Evolutionary conservation across 306 rosid species (phyloP).

Genomic region (Trifolium repens): DNA sequence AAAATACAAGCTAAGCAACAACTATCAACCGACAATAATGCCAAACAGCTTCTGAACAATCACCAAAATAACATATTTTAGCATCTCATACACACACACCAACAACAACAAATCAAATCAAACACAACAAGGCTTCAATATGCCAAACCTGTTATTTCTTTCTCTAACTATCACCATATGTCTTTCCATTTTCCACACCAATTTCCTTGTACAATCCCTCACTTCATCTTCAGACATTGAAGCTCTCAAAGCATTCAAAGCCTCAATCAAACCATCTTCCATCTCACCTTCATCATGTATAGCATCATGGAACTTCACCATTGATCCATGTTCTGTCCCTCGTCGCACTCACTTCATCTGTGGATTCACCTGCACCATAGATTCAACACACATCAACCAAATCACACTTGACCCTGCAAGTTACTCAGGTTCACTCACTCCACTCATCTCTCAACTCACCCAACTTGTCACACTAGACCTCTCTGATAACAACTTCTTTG

Average conservation of each 20-base stretch:
- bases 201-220: conserved; percentile 39
- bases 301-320: conserved; percentile 87
- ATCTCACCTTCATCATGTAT: conserved; percentile 74
- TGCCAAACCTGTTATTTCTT: conserved; percentile 32
- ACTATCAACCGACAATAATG: conserved; percentile 13
- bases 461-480: conserved; percentile 66
- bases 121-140: conserved; percentile 1
- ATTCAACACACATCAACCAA: conserved; percentile 67
- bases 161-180: conserved; percentile 12
- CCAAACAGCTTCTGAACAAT: neutral
- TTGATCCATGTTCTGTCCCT: conserved; percentile 76
- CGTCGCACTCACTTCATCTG: conserved; percentile 79
- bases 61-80: neutral
- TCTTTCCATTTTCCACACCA: conserved; percentile 26
- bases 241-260: conserved; percentile 82
- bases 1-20: neutral
- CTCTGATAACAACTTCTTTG: conserved; percentile 73
- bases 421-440: conserved; percentile 76
- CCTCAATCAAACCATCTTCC: conserved; percentile 72
- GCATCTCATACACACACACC: neutral
- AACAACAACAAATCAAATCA: neutral
- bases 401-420: conserved; percentile 89
- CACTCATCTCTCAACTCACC: conserved; percentile 67
- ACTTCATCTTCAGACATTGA: conserved; percentile 67
- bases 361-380: conserved; percentile 71